phyloP scores from a whole-genome alignment of 23 red algal genomes.

The Gracilariopsis chorda region DNA sequence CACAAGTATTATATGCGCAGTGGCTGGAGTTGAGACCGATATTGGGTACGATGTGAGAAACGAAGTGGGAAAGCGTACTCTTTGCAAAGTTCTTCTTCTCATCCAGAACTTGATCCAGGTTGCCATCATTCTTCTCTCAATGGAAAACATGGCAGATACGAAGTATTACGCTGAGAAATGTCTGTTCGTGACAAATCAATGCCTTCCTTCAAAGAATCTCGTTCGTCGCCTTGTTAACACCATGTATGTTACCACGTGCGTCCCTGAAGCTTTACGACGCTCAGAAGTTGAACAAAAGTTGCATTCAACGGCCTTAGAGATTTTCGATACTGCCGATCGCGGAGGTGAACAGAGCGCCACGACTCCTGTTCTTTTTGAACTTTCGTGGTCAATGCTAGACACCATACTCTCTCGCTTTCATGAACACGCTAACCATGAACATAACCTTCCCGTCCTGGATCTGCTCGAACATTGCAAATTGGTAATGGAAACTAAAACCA shows the following conservation, averaged over 20 bases:
- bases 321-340: neutral
- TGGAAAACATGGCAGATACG: conserved; percentile 22
- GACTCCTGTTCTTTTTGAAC: neutral
- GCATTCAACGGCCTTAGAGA: neutral
- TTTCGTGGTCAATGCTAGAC: conserved; percentile 9
- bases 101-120: neutral
- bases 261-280: neutral
- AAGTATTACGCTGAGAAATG: conserved; percentile 38
- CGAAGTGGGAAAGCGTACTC: neutral
- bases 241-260: neutral
- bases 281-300: neutral
- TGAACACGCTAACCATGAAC: neutral
- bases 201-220: conserved; percentile 9
- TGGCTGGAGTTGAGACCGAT: conserved; percentile 25
- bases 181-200: conserved; percentile 1
- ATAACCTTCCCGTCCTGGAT: neutral
- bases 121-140: neutral
- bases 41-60: conserved; percentile 8
- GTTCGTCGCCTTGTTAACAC: neutral
- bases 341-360: neutral
- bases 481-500: neutral
- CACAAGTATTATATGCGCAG: neutral
- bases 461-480: neutral
- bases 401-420: neutral
- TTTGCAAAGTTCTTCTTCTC: conserved; percentile 25